Conservation (phyloP, 495 filamentous ascomycete genomes). For the Neurospora sp. region DNA sequence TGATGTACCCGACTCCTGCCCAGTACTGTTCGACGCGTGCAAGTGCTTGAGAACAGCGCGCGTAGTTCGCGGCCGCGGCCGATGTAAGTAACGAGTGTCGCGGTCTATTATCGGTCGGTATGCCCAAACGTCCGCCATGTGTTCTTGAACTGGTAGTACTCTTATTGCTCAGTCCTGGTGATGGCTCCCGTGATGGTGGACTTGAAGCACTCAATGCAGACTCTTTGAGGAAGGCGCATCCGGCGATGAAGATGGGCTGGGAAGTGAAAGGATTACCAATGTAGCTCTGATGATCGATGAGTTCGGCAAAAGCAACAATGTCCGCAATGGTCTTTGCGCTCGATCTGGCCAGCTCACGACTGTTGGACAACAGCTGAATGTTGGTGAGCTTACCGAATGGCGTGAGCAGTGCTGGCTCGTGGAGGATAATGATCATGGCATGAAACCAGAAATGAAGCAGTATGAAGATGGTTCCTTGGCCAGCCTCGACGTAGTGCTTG, state of each 20-base stretch:
- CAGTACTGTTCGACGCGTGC: conserved; percentile 69
- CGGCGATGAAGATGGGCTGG: conserved; percentile 83
- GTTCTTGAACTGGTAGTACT: conserved; percentile 1
- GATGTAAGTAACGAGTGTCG: conserved; percentile 66
- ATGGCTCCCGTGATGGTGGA: conserved; percentile 42
- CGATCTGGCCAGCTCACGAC: conserved; percentile 72
- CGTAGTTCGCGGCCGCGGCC: conserved; percentile 70
- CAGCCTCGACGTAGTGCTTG: conserved; percentile 61
- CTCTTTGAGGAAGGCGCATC: conserved; percentile 78
- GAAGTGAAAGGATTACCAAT: conserved; percentile 81
- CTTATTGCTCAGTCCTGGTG: conserved; percentile 26
- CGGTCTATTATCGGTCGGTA: conserved; percentile 37
- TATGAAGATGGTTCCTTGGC: conserved; percentile 75
- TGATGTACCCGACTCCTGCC: conserved; percentile 77
- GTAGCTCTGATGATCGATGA: conserved; percentile 69
- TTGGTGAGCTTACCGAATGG: conserved; percentile 56
- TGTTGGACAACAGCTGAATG: conserved; percentile 62
- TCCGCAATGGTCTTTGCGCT: conserved; percentile 84
- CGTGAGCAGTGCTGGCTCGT: conserved; percentile 71
- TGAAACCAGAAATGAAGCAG: conserved; percentile 91
- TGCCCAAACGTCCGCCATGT: neutral
- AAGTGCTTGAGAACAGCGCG: conserved; percentile 70
- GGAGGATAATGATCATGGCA: conserved; percentile 71
- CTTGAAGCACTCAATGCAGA: conserved; percentile 51
- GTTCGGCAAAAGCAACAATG: conserved; percentile 68